Conservation (phyloP, 2,329 filamentous ascomycete genomes). For the Dryadomyces quercivorus region DNA sequence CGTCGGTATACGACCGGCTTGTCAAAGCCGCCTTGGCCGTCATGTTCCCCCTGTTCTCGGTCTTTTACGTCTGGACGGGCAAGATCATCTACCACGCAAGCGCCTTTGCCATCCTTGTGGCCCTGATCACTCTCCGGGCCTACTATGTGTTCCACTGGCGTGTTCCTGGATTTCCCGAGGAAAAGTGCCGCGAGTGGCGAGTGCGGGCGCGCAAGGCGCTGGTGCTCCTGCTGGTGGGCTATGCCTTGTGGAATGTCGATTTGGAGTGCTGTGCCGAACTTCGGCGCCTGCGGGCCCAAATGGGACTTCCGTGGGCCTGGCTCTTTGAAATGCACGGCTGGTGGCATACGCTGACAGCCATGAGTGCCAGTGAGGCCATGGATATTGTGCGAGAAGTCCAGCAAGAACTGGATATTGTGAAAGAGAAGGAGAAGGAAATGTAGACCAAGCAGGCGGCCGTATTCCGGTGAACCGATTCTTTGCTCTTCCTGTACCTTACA, state of each 20-base stretch:
- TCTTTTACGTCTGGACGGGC: background rate
- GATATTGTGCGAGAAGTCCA: background rate
- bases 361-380: background rate
- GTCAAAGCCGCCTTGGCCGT: background rate
- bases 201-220: background rate
- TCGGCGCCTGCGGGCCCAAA: background rate
- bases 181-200: background rate
- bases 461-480: no score
- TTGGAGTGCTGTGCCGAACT: background rate
- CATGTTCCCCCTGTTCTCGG: background rate
- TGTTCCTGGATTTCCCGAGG: background rate
- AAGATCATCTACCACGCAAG: background rate
- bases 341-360: background rate
- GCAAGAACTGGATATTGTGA: background rate
- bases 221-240: background rate
- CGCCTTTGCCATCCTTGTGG: background rate
- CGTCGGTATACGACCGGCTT: background rate
- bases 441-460: background rate
- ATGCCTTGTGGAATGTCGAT: background rate
- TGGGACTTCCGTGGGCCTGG: background rate
- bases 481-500: no score
- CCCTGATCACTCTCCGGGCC: background rate
- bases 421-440: background rate
- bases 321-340: background rate
- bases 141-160: background rate